Evolutionary conservation across 306 rosid species (phyloP), one percentile per base, ranked within the genome.

Genomic region (Medicago lupulina): DNA sequence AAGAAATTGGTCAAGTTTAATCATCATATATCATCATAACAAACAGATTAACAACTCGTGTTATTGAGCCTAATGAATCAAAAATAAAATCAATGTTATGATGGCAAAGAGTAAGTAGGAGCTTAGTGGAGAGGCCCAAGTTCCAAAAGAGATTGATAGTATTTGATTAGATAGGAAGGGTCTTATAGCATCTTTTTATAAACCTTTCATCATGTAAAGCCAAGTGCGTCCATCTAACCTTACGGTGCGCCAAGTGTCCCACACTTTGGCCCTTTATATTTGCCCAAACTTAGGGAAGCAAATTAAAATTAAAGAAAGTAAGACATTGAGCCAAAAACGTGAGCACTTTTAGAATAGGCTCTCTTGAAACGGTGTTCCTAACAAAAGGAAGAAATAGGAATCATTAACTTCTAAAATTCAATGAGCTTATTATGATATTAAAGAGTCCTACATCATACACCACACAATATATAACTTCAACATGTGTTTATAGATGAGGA

Each of bases 141-240:
- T 94, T 88, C 98, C 98, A 76, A 94, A 91, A 90, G 98, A 87
- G 96, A 94, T 94, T 79, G 88, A 85, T 80, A 34, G 38, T 34
- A 67, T 61, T 83, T 82, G 91, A 90, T 87, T 71, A 86, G 85
- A 87, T 67, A 49, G 75, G 79, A 89, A 57, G 70, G 74, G 88
- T 34, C 38, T 34, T 34, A 34, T 34, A 82, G 92, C 93, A 88
- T 83, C 89, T 83, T 91, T 82, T 83, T 65, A 85, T 80, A 73
- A 85, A 25, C 86, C 78, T 74, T 81, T 83, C 85, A 82, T 82
- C 80, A 85, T 88, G 75, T 43, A 77, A 80, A 65, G 67, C 41
- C 6, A 25, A 28, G 2, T 11, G 16, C 4, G 46, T 62, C 92
- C 85, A 75, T 87, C 78, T 57, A 80, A 82, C 85, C 88, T 87